These are phyloP conservation scores for Salix udensis DNA, from an alignment of 345 rosid genomes.

Conservation along the genomic window DNA sequence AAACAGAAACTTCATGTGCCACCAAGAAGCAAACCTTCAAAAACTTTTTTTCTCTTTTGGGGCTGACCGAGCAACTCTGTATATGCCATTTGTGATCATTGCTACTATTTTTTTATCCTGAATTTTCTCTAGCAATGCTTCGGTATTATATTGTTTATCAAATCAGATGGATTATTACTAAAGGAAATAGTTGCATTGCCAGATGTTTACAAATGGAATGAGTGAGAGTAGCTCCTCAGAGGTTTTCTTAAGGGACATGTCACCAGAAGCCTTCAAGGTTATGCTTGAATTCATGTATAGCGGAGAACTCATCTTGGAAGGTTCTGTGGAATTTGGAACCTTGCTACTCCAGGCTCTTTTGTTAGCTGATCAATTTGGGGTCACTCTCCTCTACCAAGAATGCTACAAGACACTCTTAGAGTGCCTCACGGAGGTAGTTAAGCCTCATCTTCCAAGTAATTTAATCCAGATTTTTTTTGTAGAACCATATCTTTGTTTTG, in stretches of 20 bases:
- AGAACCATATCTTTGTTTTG: constrained; percentile 6
- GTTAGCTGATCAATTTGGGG: constrained; percentile 84
- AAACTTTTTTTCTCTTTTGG: too few relatives aligned
- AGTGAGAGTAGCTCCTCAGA: constrained; percentile 69
- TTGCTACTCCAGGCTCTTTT: constrained; percentile 78
- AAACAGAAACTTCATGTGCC: neutral
- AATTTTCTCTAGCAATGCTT: neutral
- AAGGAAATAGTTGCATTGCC: constrained; percentile 22
- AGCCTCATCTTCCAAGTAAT: constrained; percentile 19
- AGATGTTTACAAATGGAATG: constrained; percentile 99
- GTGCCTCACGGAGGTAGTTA: constrained; percentile 82
- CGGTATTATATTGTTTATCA: neutral
- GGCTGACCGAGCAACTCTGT: neutral
- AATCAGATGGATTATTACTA: constrained; percentile 2
- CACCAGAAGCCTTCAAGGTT: constrained; percentile 65
- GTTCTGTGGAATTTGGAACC: constrained; percentile 52
- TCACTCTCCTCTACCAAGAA: constrained; percentile 82
- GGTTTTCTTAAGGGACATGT: constrained; percentile 64
- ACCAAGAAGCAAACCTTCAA: neutral
- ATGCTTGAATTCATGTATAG: constrained; percentile 88
- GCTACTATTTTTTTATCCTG: neutral
- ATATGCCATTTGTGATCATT: neutral
- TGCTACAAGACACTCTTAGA: constrained; percentile 91
- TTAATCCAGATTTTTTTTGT: constrained; percentile 6
- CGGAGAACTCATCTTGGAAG: constrained; percentile 66